Evolutionary conservation across 192 early-diverging fungal genomes (phyloP), one percentile per base, ranked within the genome.

Genomic region (Entomortierella parvispora): DNA sequence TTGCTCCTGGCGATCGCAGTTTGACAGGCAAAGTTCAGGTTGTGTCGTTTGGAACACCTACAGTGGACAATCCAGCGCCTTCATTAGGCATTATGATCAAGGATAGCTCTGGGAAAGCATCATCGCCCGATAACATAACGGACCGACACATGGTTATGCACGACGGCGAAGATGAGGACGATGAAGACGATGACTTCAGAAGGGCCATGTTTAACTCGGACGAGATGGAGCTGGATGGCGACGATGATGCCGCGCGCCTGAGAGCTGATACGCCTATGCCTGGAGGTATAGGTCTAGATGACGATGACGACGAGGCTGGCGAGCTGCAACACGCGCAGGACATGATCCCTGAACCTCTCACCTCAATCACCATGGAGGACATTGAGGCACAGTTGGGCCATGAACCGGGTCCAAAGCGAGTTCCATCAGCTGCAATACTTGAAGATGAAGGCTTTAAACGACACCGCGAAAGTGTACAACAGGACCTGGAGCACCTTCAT

Each of bases 141-240:
- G 66, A 68, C n/a, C 53, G 59, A 3, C 74, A 56, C 20, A 34
- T 63, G 28, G 74, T 54, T 3, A 77, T 77, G 74, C 74, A 77
- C 45, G 74, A 77, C 34, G 74, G 74, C 22, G 74, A 77, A 17
- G 74, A 77, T 22, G 65, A 77, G 28, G 60, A 68, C 47, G 74
- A 77, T 5, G 74, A 77, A 7, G 74, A 77, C 9, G 74, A 77
- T 18, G 74, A 77, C 5, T 77, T 68, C 28, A 68, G 74, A 18
- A 55, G 74, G 22, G 74, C 74, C 2, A 77, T 77, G 74, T 77
- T 68, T 42, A 77, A 68, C 54, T 77, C 74, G 7, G 74, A 77
- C 20, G 74, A 77, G 42, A 77, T 77, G 74, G 65, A 77, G 48
- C n/a, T 77, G 46, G 74, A 77, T 53, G 74, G 60, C 10, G 74